Evolutionary conservation across 148 eudicot genomes (phyloP).

Genomic region (Mesembryanthemum crystallinum): DNA sequence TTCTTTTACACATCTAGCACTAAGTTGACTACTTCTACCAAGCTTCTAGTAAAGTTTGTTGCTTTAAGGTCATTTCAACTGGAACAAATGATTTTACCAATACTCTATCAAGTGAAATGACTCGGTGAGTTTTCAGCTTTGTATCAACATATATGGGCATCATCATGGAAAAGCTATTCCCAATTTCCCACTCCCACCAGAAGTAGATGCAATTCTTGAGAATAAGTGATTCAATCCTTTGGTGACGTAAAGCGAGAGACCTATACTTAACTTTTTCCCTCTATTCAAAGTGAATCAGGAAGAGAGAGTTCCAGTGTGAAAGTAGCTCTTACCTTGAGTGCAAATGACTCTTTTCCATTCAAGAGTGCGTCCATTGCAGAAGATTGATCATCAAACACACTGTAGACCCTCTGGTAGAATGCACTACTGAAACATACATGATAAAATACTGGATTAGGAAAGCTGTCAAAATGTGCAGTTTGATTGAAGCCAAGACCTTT

Average conservation of each 20-base stretch:
- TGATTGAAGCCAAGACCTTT: background rate
- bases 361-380: conserved; percentile 73
- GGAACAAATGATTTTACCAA: background rate
- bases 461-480: background rate
- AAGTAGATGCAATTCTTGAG: background rate
- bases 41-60: background rate
- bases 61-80: background rate
- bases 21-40: background rate
- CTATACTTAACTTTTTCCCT: background rate
- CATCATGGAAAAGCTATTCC: background rate
- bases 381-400: conserved; percentile 77
- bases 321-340: conserved; percentile 54
- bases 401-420: conserved; percentile 75
- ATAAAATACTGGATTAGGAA: conserved; percentile 14
- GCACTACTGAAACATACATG: conserved; percentile 40
- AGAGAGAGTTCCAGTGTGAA: background rate
- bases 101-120: background rate
- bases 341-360: conserved; percentile 85
- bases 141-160: background rate
- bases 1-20: background rate
- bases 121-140: background rate
- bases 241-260: background rate
- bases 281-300: background rate
- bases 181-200: background rate
- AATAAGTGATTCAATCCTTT: background rate